Evolutionary conservation across 768 basidiomycete genomes (phyloP).

Genomic region (Pleurotus pulmonarius): DNA sequence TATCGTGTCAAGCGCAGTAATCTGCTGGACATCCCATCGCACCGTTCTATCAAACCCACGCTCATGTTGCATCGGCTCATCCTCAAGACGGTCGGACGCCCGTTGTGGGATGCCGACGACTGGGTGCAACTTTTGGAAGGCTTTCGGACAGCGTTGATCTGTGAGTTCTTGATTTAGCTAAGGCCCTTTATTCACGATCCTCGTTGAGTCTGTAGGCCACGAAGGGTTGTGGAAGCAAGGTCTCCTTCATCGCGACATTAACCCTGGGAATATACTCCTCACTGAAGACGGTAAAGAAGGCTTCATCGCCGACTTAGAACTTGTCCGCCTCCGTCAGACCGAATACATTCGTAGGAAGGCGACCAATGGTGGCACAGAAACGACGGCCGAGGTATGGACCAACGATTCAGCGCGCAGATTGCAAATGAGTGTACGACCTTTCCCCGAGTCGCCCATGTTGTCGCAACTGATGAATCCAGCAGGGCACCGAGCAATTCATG

Average conservation of each 20-base stretch:
- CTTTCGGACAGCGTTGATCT: slow-evolving; percentile 12
- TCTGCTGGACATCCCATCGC: neutral
- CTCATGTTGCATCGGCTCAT: slow-evolving; percentile 13
- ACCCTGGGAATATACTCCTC: slow-evolving; percentile 2
- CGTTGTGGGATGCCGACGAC: slow-evolving; percentile 16
- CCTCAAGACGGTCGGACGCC: slow-evolving; percentile 12
- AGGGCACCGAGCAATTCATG: slow-evolving; percentile 9
- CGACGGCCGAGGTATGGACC: neutral
- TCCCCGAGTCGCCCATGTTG: neutral
- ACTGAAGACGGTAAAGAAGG: neutral
- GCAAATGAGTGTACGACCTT: neutral
- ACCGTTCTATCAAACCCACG: neutral
- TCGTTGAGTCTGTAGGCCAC: neutral
- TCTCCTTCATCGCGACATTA: slow-evolving; percentile 6
- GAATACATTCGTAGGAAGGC: neutral
- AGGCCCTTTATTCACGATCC: neutral
- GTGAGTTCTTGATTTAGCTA: neutral
- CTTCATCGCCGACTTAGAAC: slow-evolving; percentile 5
- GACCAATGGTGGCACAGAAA: neutral
- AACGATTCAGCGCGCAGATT: neutral
- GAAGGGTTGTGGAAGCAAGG: neutral
- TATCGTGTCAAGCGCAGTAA: neutral
- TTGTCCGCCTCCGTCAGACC: neutral
- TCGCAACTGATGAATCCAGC: neutral
- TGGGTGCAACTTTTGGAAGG: slow-evolving; percentile 13